These are phyloP conservation scores for Dianthus caryophyllus DNA, from an alignment of 148 eudicot genomes.

Conservation along the genomic window DNA sequence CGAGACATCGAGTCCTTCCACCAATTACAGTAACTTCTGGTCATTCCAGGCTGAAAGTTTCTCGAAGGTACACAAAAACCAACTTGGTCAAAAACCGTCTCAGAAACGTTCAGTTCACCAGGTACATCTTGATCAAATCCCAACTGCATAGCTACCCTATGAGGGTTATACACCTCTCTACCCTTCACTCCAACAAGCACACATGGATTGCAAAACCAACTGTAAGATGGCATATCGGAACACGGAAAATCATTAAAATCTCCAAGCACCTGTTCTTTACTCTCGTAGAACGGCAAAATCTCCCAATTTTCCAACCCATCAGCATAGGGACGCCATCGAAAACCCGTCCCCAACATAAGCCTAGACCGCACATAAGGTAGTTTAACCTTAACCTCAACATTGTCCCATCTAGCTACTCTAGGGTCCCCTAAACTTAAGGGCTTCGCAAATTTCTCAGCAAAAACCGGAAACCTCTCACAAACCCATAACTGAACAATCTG, in stretches of 20 bases:
- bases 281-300: slow-evolving; percentile 24
- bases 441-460: slow-evolving; percentile 30
- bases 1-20: slow-evolving; percentile 27
- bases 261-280: slow-evolving; percentile 18
- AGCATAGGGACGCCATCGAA: slow-evolving; percentile 41
- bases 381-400: slow-evolving; percentile 17
- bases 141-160: slow-evolving; percentile 46
- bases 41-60: slow-evolving; percentile 27
- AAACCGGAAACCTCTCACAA: slow-evolving; percentile 33
- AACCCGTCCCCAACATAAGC: slow-evolving; percentile 16
- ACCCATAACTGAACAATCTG: slow-evolving; percentile 44
- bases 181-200: slow-evolving; percentile 27
- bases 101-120: slow-evolving; percentile 7
- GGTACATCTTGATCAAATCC: slow-evolving; percentile 45
- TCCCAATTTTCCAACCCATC: slow-evolving; percentile 31
- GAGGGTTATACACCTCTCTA: slow-evolving; percentile 35
- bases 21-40: slow-evolving; percentile 32
- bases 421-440: slow-evolving; percentile 29
- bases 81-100: not conserved
- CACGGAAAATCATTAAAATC: slow-evolving; percentile 19
- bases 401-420: slow-evolving; percentile 38
- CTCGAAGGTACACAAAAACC: slow-evolving; percentile 33
- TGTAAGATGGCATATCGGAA: slow-evolving; percentile 26
- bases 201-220: slow-evolving; percentile 25
- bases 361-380: slow-evolving; percentile 19